Base-by-base conservation (phyloP, 345 rosid genomes). In the Hypericum androsaemum region DNA sequence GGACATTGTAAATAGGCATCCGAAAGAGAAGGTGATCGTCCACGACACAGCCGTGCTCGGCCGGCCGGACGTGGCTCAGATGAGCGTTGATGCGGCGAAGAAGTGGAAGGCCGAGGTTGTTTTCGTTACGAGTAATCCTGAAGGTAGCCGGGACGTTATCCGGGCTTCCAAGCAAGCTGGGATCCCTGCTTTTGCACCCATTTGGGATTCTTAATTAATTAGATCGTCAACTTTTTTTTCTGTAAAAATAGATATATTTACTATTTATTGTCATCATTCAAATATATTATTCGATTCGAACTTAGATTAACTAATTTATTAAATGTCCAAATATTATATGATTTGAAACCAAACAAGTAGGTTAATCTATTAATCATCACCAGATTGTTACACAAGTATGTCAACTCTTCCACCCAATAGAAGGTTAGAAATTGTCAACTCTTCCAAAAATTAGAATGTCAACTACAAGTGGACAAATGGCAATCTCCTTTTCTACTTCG, bases 41-140 rank as follows among this genome's bases (percentile, higher is more conserved):
- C 94, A 83, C 2, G 95, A 89, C 44, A 80, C 89, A 0, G 77
- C 87, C 0, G 41, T 79, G 47, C 32, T 66, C 10, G 97, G 88
- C 32, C 70, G 95, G 52, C 97, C 89, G 0, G 78, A 83, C 10
- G 84, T 83, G 61, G 74, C 95, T 0, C 54, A 79, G 61, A 71
- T 80, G 89, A 86, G 79, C 10, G 70, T 85, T 5, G 80, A 79
- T 28, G 61, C 77, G 5, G 88, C 97, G 0, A 80, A 69, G 54
- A 74, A 55, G 61, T 85, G 81, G 80, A 74, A 79, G 12, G 83
- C 85, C 22, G 77, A 88, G 60, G 92, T 80, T 0, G 95, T 83
- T 38, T 69, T 89, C 35, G 92, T 86, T n/a, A 83, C 95, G 6
- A 86, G 94, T 63, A 86, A 89, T 60, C 97, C 97, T 10, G 79